These are phyloP conservation scores for Erythrophleum fordii DNA, from an alignment of 306 rosid species.

Conservation along the genomic window DNA sequence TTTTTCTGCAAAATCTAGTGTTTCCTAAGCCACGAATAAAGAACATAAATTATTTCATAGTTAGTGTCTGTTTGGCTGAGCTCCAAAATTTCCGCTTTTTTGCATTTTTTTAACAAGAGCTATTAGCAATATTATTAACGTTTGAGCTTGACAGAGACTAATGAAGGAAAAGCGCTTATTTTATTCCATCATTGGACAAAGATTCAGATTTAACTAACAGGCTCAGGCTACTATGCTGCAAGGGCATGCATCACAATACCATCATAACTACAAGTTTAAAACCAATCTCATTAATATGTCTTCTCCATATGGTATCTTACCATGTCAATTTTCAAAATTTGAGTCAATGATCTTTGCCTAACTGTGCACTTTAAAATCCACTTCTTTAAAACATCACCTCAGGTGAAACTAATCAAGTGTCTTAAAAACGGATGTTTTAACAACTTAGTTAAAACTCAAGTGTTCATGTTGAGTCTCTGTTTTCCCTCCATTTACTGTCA, in stretches of 20 bases:
- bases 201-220: background rate
- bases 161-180: background rate
- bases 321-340: background rate
- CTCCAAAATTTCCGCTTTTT: background rate
- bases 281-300: background rate
- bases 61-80: background rate
- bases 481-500: slow-evolving; percentile 24
- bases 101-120: background rate
- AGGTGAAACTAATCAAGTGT: background rate
- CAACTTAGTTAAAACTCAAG: background rate
- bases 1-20: slow-evolving; percentile 6
- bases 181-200: background rate
- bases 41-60: background rate
- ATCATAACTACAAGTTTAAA: background rate
- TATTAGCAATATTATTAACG: slow-evolving; percentile 5
- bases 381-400: background rate
- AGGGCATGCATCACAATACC: slow-evolving; percentile 6
- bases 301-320: slow-evolving; percentile 1
- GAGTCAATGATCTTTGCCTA: background rate
- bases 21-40: slow-evolving; percentile 11
- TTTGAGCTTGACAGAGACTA: background rate
- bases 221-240: background rate
- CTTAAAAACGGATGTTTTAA: background rate
- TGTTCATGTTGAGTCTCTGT: background rate
- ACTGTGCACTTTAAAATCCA: background rate